phyloP scores from a whole-genome alignment of 2,329 filamentous ascomycete genomes.

The Colletotrichum tofieldiae region DNA sequence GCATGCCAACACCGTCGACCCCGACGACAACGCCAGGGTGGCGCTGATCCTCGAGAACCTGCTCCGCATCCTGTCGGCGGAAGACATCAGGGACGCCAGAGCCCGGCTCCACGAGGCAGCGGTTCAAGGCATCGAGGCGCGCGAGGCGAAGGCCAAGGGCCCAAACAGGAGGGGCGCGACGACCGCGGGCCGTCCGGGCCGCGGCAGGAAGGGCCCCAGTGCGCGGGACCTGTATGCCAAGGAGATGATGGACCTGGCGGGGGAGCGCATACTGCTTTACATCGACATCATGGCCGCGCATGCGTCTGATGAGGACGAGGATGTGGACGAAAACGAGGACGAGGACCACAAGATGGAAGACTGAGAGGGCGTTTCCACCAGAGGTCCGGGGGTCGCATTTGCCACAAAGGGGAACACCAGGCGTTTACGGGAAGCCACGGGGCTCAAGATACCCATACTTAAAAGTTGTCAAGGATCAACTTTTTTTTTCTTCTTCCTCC shows the following conservation, averaged over 20 bases:
- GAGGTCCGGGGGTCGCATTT: background rate
- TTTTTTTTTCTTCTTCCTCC: too few species aligned
- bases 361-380: background rate
- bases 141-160: conserved; percentile 63
- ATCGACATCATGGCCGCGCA: conserved; percentile 37
- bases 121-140: conserved; percentile 63
- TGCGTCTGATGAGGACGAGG: conserved; percentile 4
- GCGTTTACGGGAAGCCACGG: conserved; percentile 11
- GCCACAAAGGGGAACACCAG: background rate
- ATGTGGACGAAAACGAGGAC: background rate
- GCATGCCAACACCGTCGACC: conserved; percentile 72
- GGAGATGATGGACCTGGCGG: conserved; percentile 61
- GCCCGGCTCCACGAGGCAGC: conserved; percentile 57
- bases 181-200: conserved; percentile 38
- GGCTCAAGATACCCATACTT: conserved; percentile 27
- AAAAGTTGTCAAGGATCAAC: background rate
- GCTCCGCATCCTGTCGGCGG: conserved; percentile 66
- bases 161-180: conserved; percentile 52
- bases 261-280: conserved; percentile 55
- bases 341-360: conserved; percentile 29
- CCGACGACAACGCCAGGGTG: conserved; percentile 81
- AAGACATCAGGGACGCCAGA: conserved; percentile 54
- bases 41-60: conserved; percentile 78
- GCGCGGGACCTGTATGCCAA: conserved; percentile 59
- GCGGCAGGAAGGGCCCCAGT: conserved; percentile 47